Evolutionary conservation across 176 grass and related monocot species (phyloP), one percentile per base, ranked within the genome.

Genomic region (Zizania latifolia): DNA sequence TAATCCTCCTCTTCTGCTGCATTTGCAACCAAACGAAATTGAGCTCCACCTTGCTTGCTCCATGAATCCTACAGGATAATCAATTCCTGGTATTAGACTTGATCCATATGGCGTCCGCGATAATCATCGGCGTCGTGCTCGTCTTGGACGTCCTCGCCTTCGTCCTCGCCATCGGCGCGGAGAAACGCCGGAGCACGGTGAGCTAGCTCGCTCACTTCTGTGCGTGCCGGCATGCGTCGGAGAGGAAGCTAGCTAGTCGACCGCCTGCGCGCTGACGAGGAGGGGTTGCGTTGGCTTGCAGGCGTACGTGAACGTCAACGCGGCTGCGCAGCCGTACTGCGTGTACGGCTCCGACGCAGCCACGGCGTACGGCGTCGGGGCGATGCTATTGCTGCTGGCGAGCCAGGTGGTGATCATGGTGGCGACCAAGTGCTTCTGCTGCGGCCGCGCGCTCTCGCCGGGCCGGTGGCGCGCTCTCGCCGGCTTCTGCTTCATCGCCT

Each of bases 391-490:
- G 53, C 79, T 97, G 70, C 62, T 91, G 3, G 61, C 69, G 10
- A 68, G 77, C 15, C 94, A 97, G 83, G 70, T 44, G 34, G 44
- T 89, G 19, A 60, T 82, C 50, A 91, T 93, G 94, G 41, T 26
- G 16, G 72, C 33, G 54, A 91, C 12, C 29, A 79, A 56, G n/a
- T 97, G 90, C 86, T 97, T 93, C 94, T 97, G 94, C 90, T 97
- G 90, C 82, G 94, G 94, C 65, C 80, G 81, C 15, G 34, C 82
- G 1, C 68, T 91, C 76, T 58, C 72, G 28, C 90, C 93, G 8
- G 77, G 93, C 1, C 84, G 86, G 2, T 70, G 88, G 27, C 83
- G 94, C 38, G 78, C 79, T 2, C 88, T 40, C 70, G 80, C 89
- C 56, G 83, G 78, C 58, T 37, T 91, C 59, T 88, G 75, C 86